These are phyloP conservation scores for Globisporangium okanoganense DNA, from an alignment of 352 stramenopile species.

Conservation along the genomic window DNA sequence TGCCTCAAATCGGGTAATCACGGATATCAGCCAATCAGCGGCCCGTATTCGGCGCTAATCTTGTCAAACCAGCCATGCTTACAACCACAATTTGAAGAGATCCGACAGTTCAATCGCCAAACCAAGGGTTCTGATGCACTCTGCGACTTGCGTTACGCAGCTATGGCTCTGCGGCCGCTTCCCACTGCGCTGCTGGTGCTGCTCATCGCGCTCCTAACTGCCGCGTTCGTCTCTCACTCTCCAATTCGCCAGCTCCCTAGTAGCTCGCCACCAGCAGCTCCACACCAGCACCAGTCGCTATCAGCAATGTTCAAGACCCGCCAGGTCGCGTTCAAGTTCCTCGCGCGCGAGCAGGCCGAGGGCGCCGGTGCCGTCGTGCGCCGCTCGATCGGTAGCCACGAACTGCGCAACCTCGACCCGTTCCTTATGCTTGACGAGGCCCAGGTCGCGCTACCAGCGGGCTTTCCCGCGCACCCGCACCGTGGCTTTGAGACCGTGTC, in stretches of 20 bases:
- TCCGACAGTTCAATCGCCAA: background rate
- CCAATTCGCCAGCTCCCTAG: background rate
- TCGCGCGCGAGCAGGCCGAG: slow-evolving; percentile 48
- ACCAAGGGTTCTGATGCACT: background rate
- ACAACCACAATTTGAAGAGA: background rate
- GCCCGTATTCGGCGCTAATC: background rate
- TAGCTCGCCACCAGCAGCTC: background rate
- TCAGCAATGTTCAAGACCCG: background rate
- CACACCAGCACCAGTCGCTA: background rate
- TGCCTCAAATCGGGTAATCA: background rate
- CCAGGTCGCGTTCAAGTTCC: slow-evolving; percentile 23
- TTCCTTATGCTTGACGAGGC: slow-evolving; percentile 67
- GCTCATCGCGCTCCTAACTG: background rate
- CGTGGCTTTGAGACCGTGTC: slow-evolving; percentile 91
- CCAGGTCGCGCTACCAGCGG: slow-evolving; percentile 52
- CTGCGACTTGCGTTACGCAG: background rate
- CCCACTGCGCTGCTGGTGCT: background rate
- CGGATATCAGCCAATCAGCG: background rate
- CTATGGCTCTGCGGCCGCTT: background rate
- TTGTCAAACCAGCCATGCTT: background rate
- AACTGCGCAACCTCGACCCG: slow-evolving; percentile 46
- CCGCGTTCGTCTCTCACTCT: background rate
- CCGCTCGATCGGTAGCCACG: slow-evolving; percentile 42
- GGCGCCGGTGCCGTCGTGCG: slow-evolving; percentile 52
- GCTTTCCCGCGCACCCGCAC: slow-evolving; percentile 90